Base-by-base conservation (phyloP, 129 eudicot genomes). In the Pulicaria dysenterica region DNA sequence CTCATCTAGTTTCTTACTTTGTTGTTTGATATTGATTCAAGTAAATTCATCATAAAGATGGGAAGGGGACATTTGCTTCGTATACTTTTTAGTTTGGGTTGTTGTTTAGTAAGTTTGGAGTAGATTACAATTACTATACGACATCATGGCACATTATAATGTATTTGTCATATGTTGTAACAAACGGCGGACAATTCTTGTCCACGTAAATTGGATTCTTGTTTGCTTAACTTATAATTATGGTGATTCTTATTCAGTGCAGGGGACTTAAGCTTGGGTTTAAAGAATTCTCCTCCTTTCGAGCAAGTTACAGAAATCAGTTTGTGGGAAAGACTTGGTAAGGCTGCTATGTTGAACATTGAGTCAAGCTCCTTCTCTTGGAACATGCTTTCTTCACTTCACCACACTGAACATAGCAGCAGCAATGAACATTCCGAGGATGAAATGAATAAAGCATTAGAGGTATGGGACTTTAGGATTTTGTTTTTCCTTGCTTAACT, bases 351-450 rank as follows among this genome's bases (percentile, higher is more conserved):
- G 91, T 71, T 86, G 84, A 91, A 95, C 81, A 86, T 95, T 42
- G 91, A 88, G 80, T 83, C 99, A 64, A 84, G 88, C 79, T 70
- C 90, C 58, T 90, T 95, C 53, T 86, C 94, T 16, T 95, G 99
- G 97, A 83, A 82, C 81, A 85, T 82, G 81, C 99, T 95, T 79
- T 95, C 96, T 47, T 95, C 99, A 56, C 97, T 95, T 83, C 96
- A 90, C 75, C 99, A 95, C 73, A 90, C 99, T 4, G 97, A 95
- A 73, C 93, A 90, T 72, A 82, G 96, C 78, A 85, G 88, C 73
- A 84, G 91, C 78, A 83, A 74, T 58, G 99, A 94, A 43, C 89
- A 89, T 54, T 85, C 99, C 43, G 99, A 95, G 77, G 99, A 95
- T 74, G 97, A 90, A 48, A 90, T 77, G 86, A 83, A 73, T 75